Evolutionary conservation across 805 yeast species (phyloP), one percentile per base, ranked within the genome.

Genomic region (Wickerhamiella dianesei): DNA sequence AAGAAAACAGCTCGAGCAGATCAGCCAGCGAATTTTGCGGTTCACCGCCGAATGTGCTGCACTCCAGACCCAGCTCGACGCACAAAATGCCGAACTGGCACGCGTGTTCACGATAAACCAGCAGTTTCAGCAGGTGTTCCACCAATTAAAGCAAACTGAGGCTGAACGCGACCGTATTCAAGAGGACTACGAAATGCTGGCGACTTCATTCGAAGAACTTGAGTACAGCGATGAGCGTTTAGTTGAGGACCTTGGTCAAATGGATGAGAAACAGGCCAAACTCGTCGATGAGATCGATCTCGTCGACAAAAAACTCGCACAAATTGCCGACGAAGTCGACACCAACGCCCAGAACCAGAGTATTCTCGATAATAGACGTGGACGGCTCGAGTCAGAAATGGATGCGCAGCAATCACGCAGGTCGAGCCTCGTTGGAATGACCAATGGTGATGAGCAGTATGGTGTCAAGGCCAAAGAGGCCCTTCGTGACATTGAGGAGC

Each of bases 31-130:
- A 35, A 71, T 80, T 1, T 71, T 69, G 1, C 50, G 48, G 1
- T 76, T 72, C 48, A 66, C 70, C 20, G 59, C 56, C 4, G 75
- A 80, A 45, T 76, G 80, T 2, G 70, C 66, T 1, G 57, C 55
- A 1, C 60, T 83, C 12, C 74, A 77, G 42, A 48, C 53, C 4
- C 65, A 77, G 49, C 71, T 88, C 44, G 70, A 71, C 16, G 59
- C 59, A 2, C 68, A 78, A 1, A 79, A 80, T n/a, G 61, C 62
- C 36, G 75, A 80, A 53, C 72, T 85, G 2, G 80, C 82, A 43
- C 59, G 59, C 13, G 65, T 88, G 13, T 87, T 86, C 63, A 75
- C 76, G 43, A 71, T 84, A 1, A 84, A 85, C 57, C 95, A 85
- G 59, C 81, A 82, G 48, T 88, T 80, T 59, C 95, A 86, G 59